Evolutionary conservation across 192 early-diverging fungal species (phyloP).

Genomic region (Podila horticola): DNA sequence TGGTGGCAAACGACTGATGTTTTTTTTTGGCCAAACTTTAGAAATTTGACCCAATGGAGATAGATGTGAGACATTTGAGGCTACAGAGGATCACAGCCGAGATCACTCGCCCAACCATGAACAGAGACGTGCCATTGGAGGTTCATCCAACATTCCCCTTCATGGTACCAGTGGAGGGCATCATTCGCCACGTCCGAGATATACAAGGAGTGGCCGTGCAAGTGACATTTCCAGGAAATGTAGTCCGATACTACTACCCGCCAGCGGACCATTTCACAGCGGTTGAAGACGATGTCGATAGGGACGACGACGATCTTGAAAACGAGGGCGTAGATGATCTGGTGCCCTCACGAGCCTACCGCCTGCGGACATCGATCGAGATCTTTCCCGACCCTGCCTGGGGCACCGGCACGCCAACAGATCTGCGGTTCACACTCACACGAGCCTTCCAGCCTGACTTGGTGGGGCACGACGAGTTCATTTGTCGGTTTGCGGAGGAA

Average conservation of each 20-base stretch:
- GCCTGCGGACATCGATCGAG: conserved; percentile 46
- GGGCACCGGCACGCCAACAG: conserved; percentile 15
- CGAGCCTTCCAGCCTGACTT: conserved; percentile 39
- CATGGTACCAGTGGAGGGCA: conserved; percentile 36
- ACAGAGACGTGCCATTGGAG: conserved; percentile 34
- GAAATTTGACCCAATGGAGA: conserved; percentile 37
- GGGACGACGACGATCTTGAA: not conserved
- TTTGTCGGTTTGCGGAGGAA: conserved; percentile 47
- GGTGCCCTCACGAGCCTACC: not conserved
- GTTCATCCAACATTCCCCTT: conserved; percentile 47
- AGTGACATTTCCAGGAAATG: conserved; percentile 31
- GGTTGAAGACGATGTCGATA: not conserved
- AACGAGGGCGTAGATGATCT: not conserved
- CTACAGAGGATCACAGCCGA: conserved; percentile 31
- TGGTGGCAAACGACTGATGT: not conserved
- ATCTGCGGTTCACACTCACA: conserved; percentile 32
- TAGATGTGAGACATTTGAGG: conserved; percentile 11
- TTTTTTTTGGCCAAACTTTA: not conserved
- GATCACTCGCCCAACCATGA: conserved; percentile 13
- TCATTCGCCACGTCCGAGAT: conserved; percentile 22
- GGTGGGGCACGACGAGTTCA: conserved; percentile 46
- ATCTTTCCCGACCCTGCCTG: conserved; percentile 38
- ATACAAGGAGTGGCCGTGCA: conserved; percentile 32
- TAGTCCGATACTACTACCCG: conserved; percentile 37
- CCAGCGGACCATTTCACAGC: conserved; percentile 45